Base-by-base conservation (phyloP, 2,329 filamentous ascomycete species). In the Hymenoscyphus scutula region DNA sequence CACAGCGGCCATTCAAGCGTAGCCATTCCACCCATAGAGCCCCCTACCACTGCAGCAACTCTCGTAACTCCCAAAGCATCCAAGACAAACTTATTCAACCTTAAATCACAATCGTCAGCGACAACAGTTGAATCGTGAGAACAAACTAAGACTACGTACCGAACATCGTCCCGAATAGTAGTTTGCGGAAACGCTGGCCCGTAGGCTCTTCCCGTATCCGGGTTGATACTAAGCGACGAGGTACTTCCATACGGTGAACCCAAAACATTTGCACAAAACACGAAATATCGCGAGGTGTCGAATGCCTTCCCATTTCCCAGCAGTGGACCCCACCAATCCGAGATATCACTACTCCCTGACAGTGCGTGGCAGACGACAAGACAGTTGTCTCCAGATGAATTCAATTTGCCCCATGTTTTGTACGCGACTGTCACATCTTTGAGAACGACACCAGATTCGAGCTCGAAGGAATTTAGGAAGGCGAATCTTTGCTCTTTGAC, bases 131-230 rank as follows among this genome's bases (percentile, higher is more conserved):
- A 48, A 13, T 32, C 11, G 29, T 11, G 15, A 51, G 8, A 19
- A 30, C 45, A 15, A 6, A 2, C 2, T 3, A 51, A 29, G 29
- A 19, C 5, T 51, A 76, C 89, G 79, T 77, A 94, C 90, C 89
- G 91, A 60, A 97, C 92, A 77, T 98, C 94, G 74, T 98, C 94
- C 66, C 93, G 83, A 66, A 97, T 91, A 0, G 94, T 97, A 0
- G 93, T 97, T 67, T 97, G 78, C 53, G 94, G 94, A 69, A 98
- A 98, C 72, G 97, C 94, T 1, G 94, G 94, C 0, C 94, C 94
- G 73, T 98, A 98, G 61, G 81, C 77, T 65, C 84, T 83, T 19
- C 85, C 91, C 65, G 89, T 86, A 57, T 79, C 80, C 30, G 82
- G 78, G 70, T 96, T 86, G 8, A 91, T 91, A 1, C 92, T 97